These are phyloP conservation scores for Aspergillus persii DNA, from an alignment of 2,329 filamentous ascomycete species.

Conservation along the genomic window DNA sequence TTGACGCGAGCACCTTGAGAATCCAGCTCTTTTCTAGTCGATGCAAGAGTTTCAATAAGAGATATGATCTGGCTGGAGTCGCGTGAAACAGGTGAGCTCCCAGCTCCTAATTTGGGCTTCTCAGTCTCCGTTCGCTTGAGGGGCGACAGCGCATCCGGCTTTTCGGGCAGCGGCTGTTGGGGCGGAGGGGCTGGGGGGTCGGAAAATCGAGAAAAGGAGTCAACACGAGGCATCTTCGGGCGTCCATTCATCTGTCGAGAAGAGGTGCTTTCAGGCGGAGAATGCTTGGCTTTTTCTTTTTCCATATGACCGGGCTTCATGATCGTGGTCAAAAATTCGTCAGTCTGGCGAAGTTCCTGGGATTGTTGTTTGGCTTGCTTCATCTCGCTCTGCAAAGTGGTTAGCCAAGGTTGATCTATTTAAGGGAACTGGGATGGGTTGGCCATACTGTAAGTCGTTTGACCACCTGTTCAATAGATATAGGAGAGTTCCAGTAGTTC, in stretches of 20 bases:
- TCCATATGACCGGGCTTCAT: slow-evolving; percentile 67
- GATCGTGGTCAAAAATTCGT: slow-evolving; percentile 75
- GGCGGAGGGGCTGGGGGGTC: slow-evolving; percentile 92
- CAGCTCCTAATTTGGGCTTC: slow-evolving; percentile 57
- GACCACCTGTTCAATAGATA: slow-evolving; percentile 92
- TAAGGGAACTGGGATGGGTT: not conserved
- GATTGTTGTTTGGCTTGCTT: slow-evolving; percentile 84
- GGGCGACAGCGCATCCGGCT: slow-evolving; percentile 68
- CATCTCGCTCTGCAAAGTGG: slow-evolving; percentile 70
- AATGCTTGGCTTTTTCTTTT: slow-evolving; percentile 49
- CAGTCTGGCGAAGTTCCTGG: slow-evolving; percentile 77
- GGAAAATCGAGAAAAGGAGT: slow-evolving; percentile 80
- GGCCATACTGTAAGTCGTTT: slow-evolving; percentile 72
- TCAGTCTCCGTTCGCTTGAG: slow-evolving; percentile 76
- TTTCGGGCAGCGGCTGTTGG: slow-evolving; percentile 88
- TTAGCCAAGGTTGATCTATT: not conserved
- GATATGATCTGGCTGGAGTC: slow-evolving; percentile 75
- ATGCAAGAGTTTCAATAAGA: slow-evolving; percentile 78
- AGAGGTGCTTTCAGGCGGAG: slow-evolving; percentile 45
- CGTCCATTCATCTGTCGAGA: slow-evolving; percentile 47
- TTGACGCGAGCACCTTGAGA: slow-evolving; percentile 75
- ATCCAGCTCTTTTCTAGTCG: slow-evolving; percentile 82
- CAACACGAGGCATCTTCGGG: slow-evolving; percentile 57
- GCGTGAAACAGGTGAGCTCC: slow-evolving; percentile 46
- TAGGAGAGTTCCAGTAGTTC: slow-evolving; percentile 82